A percentile compares a stretch with the other conserved stretches of the same genome.
Conservation (phyloP, 2,329 filamentous ascomycete species). For the Diaporthe sp. region DNA sequence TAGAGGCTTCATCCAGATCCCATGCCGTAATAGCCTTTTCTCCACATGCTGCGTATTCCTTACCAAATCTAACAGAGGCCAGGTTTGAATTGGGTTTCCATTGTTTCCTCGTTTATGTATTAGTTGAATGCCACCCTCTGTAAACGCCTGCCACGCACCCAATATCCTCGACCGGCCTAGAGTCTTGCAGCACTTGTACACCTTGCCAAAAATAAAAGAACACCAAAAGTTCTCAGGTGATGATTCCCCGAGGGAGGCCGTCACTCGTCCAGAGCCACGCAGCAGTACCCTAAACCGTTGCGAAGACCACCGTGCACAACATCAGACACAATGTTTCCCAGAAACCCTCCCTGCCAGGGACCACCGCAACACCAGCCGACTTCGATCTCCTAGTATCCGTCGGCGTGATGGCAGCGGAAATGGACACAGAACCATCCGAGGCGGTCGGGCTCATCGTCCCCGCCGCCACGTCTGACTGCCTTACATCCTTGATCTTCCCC, state of each 20-base stretch:
- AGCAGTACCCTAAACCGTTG: conserved; percentile 27
- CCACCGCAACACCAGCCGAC: conserved; percentile 34
- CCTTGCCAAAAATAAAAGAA: not conserved
- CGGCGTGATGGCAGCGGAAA: conserved; percentile 33
- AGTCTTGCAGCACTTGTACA: too few species aligned
- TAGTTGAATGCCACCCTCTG: not conserved
- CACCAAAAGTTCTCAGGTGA: not conserved
- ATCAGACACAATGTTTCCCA: conserved; percentile 30
- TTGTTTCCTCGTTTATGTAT: not conserved
- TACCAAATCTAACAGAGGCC: not conserved
- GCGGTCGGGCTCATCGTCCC: not conserved
- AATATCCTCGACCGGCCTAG: not conserved
- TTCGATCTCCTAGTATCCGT: conserved; percentile 39
- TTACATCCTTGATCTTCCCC: conserved; percentile 62
- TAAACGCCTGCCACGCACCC: not conserved
- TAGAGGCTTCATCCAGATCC: not conserved
- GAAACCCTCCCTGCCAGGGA: conserved; percentile 1
- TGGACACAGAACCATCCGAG: not conserved
- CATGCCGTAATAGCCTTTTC: not conserved
- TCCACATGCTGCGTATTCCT: not conserved
- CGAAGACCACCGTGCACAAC: conserved; percentile 4
- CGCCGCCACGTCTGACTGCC: conserved; percentile 44
- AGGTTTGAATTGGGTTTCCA: not conserved
- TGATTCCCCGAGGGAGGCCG: not conserved
- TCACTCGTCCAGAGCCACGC: conserved; percentile 15